These are phyloP conservation scores for Manihot esculenta DNA, from an alignment of 441 rosid genomes.

Conservation along the genomic window DNA sequence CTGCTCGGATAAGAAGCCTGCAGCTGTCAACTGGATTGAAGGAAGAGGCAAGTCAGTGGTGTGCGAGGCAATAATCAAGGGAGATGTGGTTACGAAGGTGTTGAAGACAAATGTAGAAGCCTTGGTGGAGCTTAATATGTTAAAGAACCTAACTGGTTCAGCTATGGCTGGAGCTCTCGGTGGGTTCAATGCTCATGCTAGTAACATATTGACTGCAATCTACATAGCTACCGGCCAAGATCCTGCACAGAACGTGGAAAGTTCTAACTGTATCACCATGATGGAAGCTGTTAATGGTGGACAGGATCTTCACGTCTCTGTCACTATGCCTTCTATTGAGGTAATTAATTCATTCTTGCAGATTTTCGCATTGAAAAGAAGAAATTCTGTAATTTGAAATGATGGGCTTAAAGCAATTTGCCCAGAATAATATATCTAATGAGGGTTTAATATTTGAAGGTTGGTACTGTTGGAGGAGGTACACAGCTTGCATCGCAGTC, in stretches of 20 bases:
- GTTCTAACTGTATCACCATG: constrained; percentile 94
- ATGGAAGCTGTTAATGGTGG: constrained; percentile 86
- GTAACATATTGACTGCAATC: constrained; percentile 79
- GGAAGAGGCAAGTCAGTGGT: constrained; percentile 93
- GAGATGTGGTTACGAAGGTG: constrained; percentile 66
- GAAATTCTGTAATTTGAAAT: too few relatives aligned
- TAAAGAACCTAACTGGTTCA: constrained; percentile 86
- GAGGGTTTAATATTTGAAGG: constrained; percentile 31
- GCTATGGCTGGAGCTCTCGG: constrained; percentile 92
- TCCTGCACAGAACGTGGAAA: constrained; percentile 93
- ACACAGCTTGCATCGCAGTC: constrained; percentile 95
- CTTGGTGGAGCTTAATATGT: constrained; percentile 85
- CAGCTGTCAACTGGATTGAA: constrained; percentile 94
- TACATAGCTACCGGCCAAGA: constrained; percentile 92
- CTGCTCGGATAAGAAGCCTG: constrained; percentile 91
- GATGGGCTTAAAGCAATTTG: too few relatives aligned
- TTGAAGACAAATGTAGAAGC: constrained; percentile 70
- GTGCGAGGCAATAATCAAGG: constrained; percentile 75
- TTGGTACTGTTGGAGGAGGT: constrained; percentile 94
- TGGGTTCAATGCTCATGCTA: constrained; percentile 93
- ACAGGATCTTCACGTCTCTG: constrained; percentile 77
- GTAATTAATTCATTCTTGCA: constrained; percentile 30
- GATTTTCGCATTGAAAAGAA: background rate
- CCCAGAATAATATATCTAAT: background rate
- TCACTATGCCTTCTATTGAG: constrained; percentile 92